Conservation (phyloP, 192 early-diverging fungal species). For the Backusella parvicylindrica region DNA sequence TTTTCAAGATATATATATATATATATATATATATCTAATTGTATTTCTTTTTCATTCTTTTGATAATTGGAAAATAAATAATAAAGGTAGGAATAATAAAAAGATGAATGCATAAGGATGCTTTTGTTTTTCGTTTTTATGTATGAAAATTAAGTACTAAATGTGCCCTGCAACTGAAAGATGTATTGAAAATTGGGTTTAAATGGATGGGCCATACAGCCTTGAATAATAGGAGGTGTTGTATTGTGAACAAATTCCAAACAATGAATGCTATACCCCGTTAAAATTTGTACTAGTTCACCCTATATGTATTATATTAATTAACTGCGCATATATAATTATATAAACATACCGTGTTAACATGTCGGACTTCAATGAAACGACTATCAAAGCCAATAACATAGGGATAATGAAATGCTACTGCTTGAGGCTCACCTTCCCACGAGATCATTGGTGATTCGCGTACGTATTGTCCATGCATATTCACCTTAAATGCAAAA, state of each 20-base stretch:
- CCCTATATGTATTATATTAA: constrained; percentile 27
- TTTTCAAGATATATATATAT: not conserved
- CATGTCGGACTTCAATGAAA: constrained; percentile 88
- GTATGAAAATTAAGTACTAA: not conserved
- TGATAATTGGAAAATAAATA: not conserved
- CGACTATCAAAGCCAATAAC: constrained; percentile 85
- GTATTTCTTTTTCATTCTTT: not conserved
- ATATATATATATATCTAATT: not conserved
- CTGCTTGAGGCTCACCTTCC: constrained; percentile 82
- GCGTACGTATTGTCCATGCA: constrained; percentile 45
- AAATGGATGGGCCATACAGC: constrained; percentile 29
- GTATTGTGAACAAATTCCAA: constrained; percentile 43
- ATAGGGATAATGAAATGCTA: constrained; percentile 81
- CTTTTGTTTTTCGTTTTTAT: not conserved
- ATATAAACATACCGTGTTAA: constrained; percentile 58
- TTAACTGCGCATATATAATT: constrained; percentile 5
- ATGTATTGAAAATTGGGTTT: constrained; percentile 31
- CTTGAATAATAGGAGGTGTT: constrained; percentile 29
- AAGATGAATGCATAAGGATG: not conserved
- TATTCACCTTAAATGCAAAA: constrained; percentile 79
- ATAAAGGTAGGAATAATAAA: not conserved
- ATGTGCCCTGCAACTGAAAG: constrained; percentile 22
- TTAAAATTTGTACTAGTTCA: constrained; percentile 47
- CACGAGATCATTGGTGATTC: constrained; percentile 66
- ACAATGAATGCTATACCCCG: constrained; percentile 54